These are phyloP conservation scores for Dryas integrifolia DNA, from an alignment of 331 rosid species.

Conservation along the genomic window DNA sequence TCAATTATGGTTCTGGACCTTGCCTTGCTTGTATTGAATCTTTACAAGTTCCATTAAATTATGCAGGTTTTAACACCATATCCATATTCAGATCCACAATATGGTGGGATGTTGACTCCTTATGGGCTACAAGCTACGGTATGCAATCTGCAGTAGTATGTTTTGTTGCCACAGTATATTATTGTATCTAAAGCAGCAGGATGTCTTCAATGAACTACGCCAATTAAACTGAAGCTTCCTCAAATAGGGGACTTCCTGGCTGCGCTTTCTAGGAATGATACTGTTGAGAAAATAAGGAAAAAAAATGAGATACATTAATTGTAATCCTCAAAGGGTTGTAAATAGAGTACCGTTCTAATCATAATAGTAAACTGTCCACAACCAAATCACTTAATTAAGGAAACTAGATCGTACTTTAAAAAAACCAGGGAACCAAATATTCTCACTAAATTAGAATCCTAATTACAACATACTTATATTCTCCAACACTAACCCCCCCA, in stretches of 20 bases:
- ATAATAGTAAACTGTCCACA: background rate
- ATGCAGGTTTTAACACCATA: constrained; percentile 67
- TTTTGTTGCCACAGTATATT: background rate
- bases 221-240: background rate
- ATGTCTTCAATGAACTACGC: constrained; percentile 11
- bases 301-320: background rate
- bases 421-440: too few species aligned
- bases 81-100: constrained; percentile 64
- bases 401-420: too few species aligned
- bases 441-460: too few species aligned
- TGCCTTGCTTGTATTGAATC: background rate
- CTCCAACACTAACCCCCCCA: too few species aligned
- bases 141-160: constrained; percentile 25
- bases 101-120: constrained; percentile 47
- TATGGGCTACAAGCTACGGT: constrained; percentile 62
- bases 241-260: background rate
- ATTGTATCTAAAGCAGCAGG: background rate
- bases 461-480: too few species aligned
- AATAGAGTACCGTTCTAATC: too few species aligned
- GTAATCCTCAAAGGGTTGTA: background rate
- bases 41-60: constrained; percentile 23
- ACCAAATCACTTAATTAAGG: too few species aligned
- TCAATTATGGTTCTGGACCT: constrained; percentile 6
- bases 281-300: background rate
- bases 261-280: background rate